A percentile compares a stretch with the other conserved stretches of the same genome.
Evolutionary conservation across 176 grass and related monocot genomes (phyloP).

Genomic region (Zoysia pacifica): DNA sequence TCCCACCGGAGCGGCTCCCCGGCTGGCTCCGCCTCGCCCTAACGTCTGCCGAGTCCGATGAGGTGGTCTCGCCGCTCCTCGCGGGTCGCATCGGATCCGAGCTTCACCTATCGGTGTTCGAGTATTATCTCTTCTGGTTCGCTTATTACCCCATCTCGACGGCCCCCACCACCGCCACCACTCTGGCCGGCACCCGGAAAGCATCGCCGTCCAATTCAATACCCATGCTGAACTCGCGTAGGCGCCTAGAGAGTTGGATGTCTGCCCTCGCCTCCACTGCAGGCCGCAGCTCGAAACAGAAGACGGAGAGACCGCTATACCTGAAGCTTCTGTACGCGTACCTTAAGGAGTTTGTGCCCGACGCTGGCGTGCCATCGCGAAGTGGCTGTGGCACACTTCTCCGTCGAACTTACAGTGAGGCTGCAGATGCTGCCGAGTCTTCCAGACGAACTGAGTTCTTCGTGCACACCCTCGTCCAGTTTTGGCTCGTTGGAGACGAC

Average conservation of each 20-base stretch:
- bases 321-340: constrained; percentile 62
- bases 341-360: constrained; percentile 71
- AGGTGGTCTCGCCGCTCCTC: constrained; percentile 58
- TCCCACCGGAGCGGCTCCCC: constrained; percentile 67
- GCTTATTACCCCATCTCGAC: constrained; percentile 64
- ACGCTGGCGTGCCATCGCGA: neutral
- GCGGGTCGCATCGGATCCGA: constrained; percentile 50
- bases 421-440: neutral
- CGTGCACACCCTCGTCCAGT: constrained; percentile 61
- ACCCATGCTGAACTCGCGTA: constrained; percentile 11
- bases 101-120: constrained; percentile 66
- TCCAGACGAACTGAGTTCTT: constrained; percentile 1
- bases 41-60: constrained; percentile 18
- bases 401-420: neutral
- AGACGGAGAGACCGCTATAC: constrained; percentile 51
- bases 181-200: neutral
- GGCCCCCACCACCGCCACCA: constrained; percentile 6
- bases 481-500: constrained; percentile 78
- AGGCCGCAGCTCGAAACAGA: constrained; percentile 40
- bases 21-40: constrained; percentile 62
- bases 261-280: constrained; percentile 43
- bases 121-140: constrained; percentile 91
- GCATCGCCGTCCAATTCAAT: neutral
- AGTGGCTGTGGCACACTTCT: neutral
- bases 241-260: constrained; percentile 58